Evolutionary conservation across 176 grass and related monocot genomes (phyloP).

Genomic region (Oryza longistaminata): DNA sequence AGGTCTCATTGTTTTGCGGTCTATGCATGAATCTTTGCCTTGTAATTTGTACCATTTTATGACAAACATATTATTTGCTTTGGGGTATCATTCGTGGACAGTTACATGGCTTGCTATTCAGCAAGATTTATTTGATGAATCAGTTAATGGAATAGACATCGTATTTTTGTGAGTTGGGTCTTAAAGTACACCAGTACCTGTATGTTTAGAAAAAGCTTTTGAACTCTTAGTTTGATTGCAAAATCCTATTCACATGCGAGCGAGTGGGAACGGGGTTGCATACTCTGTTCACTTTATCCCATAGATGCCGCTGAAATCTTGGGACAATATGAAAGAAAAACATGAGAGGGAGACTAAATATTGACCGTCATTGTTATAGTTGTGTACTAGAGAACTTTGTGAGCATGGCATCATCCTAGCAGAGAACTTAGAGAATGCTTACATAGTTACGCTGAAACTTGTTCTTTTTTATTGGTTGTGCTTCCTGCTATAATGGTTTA

Average conservation of each 20-base stretch:
- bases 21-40: not conserved
- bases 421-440: not conserved
- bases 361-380: not conserved
- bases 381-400: not conserved
- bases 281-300: not conserved
- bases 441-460: not conserved
- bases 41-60: not conserved
- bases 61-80: not conserved
- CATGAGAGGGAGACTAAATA: not conserved
- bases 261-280: not conserved
- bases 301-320: not conserved
- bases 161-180: not conserved
- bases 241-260: not conserved
- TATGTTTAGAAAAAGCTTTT: not conserved
- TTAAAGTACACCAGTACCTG: not conserved
- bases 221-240: not conserved
- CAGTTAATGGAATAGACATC: not conserved
- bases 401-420: not conserved
- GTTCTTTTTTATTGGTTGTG: conserved; percentile 24
- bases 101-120: not conserved
- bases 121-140: conserved; percentile 8
- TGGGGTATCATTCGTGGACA: not conserved
- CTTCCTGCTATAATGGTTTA: not conserved
- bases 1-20: not conserved
- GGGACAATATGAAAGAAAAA: not conserved